A percentile compares a stretch with the other conserved stretches of the same genome.
Evolutionary conservation across 306 rosid genomes (phyloP).

Genomic region (Pyrus bretschneideri): DNA sequence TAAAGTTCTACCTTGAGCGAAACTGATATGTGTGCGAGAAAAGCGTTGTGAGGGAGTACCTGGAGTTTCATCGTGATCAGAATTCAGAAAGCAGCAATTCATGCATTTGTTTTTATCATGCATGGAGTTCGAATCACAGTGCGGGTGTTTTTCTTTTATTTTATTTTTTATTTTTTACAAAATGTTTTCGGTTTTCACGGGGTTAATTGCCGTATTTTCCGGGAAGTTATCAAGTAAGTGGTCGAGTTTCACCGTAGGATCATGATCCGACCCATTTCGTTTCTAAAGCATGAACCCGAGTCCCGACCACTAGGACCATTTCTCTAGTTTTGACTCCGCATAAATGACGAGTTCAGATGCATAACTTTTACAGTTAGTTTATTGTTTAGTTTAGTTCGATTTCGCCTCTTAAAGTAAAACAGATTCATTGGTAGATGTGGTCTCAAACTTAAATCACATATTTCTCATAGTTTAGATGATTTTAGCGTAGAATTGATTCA

Average conservation of each 20-base stretch:
- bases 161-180: not conserved
- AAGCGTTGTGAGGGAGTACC: not conserved
- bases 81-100: not conserved
- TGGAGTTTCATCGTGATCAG: not conserved
- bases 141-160: not conserved
- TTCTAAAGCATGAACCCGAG: not conserved
- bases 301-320: no score
- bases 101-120: not conserved
- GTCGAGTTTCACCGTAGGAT: constrained; percentile 4
- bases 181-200: not conserved
- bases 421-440: no score
- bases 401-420: no score
- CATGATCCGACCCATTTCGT: not conserved
- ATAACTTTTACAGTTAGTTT: no score
- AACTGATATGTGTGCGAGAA: not conserved
- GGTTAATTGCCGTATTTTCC: not conserved
- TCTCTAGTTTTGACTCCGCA: no score
- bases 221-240: constrained; percentile 3
- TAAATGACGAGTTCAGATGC: no score
- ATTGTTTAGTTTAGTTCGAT: no score
- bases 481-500: no score
- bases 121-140: not conserved
- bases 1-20: not conserved
- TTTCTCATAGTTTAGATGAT: no score
- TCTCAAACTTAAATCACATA: no score